phyloP scores from a whole-genome alignment of 129 eudicot species.

The Flaveria sonorensis region DNA sequence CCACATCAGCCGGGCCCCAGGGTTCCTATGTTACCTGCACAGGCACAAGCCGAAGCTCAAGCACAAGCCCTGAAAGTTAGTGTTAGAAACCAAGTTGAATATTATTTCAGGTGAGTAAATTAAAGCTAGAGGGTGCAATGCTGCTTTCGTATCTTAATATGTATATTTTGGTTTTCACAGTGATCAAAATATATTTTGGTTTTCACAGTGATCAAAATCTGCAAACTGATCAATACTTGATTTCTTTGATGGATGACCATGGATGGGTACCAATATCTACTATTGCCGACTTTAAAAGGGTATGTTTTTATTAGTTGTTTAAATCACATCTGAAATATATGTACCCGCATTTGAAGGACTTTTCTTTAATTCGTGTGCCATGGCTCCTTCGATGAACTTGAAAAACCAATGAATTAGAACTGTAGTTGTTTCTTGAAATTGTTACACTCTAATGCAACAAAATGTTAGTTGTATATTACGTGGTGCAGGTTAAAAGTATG shows the following conservation, averaged over 20 bases:
- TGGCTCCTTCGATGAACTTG: neutral
- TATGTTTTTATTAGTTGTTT: constrained; percentile 29
- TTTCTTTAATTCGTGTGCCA: constrained; percentile 8
- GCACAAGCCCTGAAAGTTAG: constrained; percentile 48
- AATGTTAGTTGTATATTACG: neutral
- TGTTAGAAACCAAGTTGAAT: constrained; percentile 81
- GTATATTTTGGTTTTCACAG: constrained; percentile 50
- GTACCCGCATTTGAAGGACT: constrained; percentile 7
- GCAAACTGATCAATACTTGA: constrained; percentile 60
- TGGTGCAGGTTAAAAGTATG: constrained; percentile 91
- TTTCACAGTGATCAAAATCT: constrained; percentile 81
- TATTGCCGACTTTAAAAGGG: constrained; percentile 89
- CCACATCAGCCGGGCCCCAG: constrained; percentile 61
- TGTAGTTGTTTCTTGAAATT: constrained; percentile 16
- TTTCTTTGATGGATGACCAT: constrained; percentile 81
- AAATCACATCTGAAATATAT: neutral
- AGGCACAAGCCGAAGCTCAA: constrained; percentile 9
- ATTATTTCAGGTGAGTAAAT: constrained; percentile 78
- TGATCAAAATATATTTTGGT: constrained; percentile 67
- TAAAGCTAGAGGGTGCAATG: constrained; percentile 7
- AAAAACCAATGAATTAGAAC: constrained; percentile 11
- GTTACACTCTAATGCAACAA: neutral
- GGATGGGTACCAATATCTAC: constrained; percentile 91
- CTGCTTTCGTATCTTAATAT: constrained; percentile 1
- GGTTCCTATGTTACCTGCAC: constrained; percentile 51